phyloP scores from a whole-genome alignment of 2,329 filamentous ascomycete genomes.

The Neoarthrinium moseri region DNA sequence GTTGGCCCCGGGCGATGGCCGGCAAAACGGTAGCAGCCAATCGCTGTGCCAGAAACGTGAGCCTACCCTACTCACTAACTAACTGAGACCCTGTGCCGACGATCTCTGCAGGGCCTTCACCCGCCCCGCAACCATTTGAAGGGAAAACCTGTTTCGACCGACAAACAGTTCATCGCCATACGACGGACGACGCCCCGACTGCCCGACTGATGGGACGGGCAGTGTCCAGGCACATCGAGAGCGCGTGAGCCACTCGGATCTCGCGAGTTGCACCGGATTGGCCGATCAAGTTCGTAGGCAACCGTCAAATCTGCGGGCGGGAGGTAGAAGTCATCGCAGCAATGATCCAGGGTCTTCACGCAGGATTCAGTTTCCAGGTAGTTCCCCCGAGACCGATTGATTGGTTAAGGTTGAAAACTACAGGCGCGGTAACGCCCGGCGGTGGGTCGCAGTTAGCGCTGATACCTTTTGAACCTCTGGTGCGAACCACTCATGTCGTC shows the following conservation, averaged over 20 bases:
- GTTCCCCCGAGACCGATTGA: not conserved
- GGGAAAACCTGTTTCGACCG: slow-evolving; percentile 3
- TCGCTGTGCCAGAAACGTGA: slow-evolving; percentile 2
- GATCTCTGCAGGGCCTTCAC: too few species aligned
- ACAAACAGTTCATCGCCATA: not conserved
- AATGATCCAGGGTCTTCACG: too few species aligned
- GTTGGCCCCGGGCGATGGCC: not conserved
- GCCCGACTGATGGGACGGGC: too few species aligned
- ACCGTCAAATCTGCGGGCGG: too few species aligned
- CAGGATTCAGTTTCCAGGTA: not conserved
- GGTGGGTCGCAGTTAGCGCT: slow-evolving; percentile 5
- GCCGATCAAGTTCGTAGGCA: too few species aligned
- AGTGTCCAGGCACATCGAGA: too few species aligned
- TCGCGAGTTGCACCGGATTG: too few species aligned
- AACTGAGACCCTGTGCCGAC: not conserved
- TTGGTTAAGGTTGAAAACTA: not conserved
- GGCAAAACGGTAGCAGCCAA: not conserved
- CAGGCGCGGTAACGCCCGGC: slow-evolving; percentile 2
- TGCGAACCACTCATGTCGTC: not conserved
- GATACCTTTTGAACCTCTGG: not conserved
- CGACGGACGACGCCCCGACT: not conserved
- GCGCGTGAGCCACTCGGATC: too few species aligned
- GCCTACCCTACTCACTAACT: too few species aligned
- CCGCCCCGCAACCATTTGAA: too few species aligned
- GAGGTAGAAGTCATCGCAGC: too few species aligned